Base-by-base conservation (phyloP, 2,329 filamentous ascomycete species). In the Alternaria atra region DNA sequence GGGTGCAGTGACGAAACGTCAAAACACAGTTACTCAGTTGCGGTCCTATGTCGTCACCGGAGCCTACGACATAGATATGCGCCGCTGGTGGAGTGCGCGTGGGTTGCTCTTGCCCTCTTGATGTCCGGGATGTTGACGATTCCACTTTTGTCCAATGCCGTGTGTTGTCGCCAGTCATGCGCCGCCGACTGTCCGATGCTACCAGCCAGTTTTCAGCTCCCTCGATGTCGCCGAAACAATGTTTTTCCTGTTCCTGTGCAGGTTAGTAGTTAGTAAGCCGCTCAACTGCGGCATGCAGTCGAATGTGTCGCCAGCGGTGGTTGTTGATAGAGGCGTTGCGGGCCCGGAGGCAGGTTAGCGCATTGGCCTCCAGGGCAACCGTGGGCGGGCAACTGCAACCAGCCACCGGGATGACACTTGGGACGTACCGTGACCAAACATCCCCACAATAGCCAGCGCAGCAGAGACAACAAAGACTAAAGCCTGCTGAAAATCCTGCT, bases 231-330 rank as follows among this genome's bases (percentile, higher is more conserved):
- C 60, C 50, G 57, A 52, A 42, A 32, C 47, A 56, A 53, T 65
- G 37, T 6, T 55, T 42, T 42, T 39, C 66, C 69, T 73, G 73
- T 73, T 55, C 67, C 75, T 77, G 71, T 69, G 63, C 43, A 27
- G 57, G 68, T 77, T 76, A 76, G 75, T 76, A 61, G 71, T 76
- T 68, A 72, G 68, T 72, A 68, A 44, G 51, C 66, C 66, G 63
- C 63, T 61, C 50, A 55, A 59, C 57, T 60, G 65, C 61, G 64
- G 69, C 68, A 55, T 67, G 66, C 56, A 66, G 65, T 65, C 69
- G 66, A 57, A 60, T 66, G 72, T 64, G 58, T 66, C 69, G 69
- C 63, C 64, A 53, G 55, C 55, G 56, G 68, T 62, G 64, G 67
- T 73, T 71, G 71, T 69, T 71, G 65, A 64, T 68, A 55, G 55